These are phyloP conservation scores for Helotiales sp. DNA, from an alignment of 2,329 filamentous ascomycete genomes.

Conservation along the genomic window DNA sequence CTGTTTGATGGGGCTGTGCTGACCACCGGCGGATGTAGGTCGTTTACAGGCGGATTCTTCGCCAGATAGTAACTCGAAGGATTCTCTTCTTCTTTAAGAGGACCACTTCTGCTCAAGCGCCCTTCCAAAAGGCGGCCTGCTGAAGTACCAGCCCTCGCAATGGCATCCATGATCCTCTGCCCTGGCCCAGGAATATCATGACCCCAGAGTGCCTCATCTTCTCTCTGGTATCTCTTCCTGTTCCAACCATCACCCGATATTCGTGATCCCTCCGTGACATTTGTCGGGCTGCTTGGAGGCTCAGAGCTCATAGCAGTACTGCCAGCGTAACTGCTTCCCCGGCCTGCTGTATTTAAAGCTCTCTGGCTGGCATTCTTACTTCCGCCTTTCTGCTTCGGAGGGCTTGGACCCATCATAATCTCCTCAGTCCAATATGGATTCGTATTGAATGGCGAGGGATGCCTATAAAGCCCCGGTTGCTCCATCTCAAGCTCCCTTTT, in stretches of 20 bases:
- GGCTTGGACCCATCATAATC: constrained; percentile 76
- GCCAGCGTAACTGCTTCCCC: constrained; percentile 51
- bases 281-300: constrained; percentile 44
- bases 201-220: constrained; percentile 87
- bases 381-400: constrained; percentile 59
- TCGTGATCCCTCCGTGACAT: constrained; percentile 45
- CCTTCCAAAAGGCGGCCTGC: constrained; percentile 55
- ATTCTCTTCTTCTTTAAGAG: constrained; percentile 38
- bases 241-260: constrained; percentile 67
- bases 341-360: constrained; percentile 57
- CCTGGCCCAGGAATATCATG: constrained; percentile 49
- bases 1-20: constrained; percentile 69
- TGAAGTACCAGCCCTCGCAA: constrained; percentile 50
- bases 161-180: constrained; percentile 50
- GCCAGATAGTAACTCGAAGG: constrained; percentile 35
- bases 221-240: constrained; percentile 75
- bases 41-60: constrained; percentile 74
- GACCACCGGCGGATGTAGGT: constrained; percentile 82
- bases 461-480: constrained; percentile 72
- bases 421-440: constrained; percentile 90
- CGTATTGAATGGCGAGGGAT: constrained; percentile 80
- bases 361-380: constrained; percentile 61
- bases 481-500: constrained; percentile 65
- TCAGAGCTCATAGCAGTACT: constrained; percentile 37
- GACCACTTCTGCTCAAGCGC: constrained; percentile 38